phyloP scores from a whole-genome alignment of 306 rosid genomes.

The Lathyrus sativus region DNA sequence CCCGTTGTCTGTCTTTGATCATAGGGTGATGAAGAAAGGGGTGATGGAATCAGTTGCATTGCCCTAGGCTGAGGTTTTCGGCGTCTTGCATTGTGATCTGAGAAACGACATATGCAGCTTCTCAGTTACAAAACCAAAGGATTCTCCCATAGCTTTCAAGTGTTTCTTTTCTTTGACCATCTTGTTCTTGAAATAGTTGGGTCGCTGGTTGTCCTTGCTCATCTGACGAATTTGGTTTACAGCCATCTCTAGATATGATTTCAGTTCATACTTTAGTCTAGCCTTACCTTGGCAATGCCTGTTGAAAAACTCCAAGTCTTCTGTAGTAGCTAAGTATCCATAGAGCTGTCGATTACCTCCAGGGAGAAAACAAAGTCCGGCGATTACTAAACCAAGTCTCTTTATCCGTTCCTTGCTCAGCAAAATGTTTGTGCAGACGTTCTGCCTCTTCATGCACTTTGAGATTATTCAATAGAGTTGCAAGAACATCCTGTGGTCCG shows the following conservation, averaged over 20 bases:
- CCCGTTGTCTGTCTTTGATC: slow-evolving; percentile 58
- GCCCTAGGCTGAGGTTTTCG: slow-evolving; percentile 77
- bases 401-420: slow-evolving; percentile 66
- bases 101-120: slow-evolving; percentile 93
- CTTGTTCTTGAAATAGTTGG: slow-evolving; percentile 53
- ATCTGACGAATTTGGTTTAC: slow-evolving; percentile 69
- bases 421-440: slow-evolving; percentile 74
- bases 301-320: slow-evolving; percentile 68
- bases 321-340: slow-evolving; percentile 76
- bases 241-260: slow-evolving; percentile 77
- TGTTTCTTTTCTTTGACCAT: slow-evolving; percentile 44
- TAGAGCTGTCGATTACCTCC: slow-evolving; percentile 81
- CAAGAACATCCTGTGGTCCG: too few relatives aligned
- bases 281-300: slow-evolving; percentile 77
- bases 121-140: slow-evolving; percentile 55
- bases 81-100: slow-evolving; percentile 96
- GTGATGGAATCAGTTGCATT: slow-evolving; percentile 51
- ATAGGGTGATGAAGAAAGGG: slow-evolving; percentile 59
- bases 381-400: slow-evolving; percentile 58
- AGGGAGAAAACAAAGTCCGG: slow-evolving; percentile 41
- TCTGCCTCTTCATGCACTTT: too few relatives aligned
- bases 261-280: slow-evolving; percentile 67
- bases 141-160: slow-evolving; percentile 52
- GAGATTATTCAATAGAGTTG: too few relatives aligned
- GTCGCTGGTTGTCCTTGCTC: slow-evolving; percentile 78